Base-by-base conservation (phyloP, 257 asterid genomes). In the Cynanchum wilfordii region DNA sequence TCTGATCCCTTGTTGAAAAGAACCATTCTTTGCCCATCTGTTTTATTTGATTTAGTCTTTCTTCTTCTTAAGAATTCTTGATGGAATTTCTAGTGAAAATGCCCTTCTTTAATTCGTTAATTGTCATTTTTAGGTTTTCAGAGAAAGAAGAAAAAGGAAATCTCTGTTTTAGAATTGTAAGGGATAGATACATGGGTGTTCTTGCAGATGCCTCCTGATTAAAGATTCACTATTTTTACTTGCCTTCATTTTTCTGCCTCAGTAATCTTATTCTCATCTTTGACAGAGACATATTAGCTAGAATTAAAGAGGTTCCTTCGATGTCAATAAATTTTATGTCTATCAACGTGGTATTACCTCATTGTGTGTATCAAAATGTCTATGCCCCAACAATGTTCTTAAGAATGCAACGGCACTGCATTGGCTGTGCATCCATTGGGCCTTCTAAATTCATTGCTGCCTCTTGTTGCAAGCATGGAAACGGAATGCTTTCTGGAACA, bases 331-430 rank as follows among this genome's bases (percentile, higher is more conserved):
- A 20, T 7, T 66, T 52, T 65, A 76, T 79, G 82, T 65, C 62
- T 58, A 68, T 59, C 51, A n/a, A 29, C 63, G 66, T 76, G 36
- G 54, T 40, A 22, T 64, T 69, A 27, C 68, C 44, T 45, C 12
- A 75, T 76, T 72, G 68, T 70, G 54, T 76, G 50, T 52, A 69
- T 73, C 58, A 22, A 69, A 69, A 80, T 82, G 86, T 88, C 86
- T 66, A 73, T 79, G 83, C 83, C 80, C 79, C 85, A 77, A 64
- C 85, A 77, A 64, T 83, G 54, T 82, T 84, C 22, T 63, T 83
- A 52, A 76, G 58, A 60, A 79, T 69, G 81, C 89, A 80, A 69
- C 70, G 87, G 55, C 86, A 67, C 73, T 81, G 84, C 82, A 68
- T 74, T 38, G 85, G 87, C 78, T 45, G 76, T 50, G 82, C 82